Evolutionary conservation across 345 rosid species (phyloP).

Genomic region (Sisymbrium irio): DNA sequence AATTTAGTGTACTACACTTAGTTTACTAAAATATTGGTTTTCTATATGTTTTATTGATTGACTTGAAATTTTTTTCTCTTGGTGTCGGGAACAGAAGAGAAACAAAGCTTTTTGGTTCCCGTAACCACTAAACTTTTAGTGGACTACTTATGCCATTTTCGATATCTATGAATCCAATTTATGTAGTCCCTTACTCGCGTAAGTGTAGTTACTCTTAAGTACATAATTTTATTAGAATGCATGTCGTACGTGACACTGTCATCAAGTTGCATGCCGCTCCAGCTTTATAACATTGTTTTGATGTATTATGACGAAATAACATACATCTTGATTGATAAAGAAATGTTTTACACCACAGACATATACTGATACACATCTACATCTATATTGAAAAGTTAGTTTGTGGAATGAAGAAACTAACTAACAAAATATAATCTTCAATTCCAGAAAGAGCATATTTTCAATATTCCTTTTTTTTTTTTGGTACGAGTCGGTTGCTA

Average conservation of each 20-base stretch:
- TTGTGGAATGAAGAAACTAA: slow-evolving; percentile 1
- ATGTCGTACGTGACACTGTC: not conserved
- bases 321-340: slow-evolving; percentile 5
- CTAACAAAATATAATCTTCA: slow-evolving; percentile 7
- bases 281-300: not conserved
- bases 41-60: not conserved
- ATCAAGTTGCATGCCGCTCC: not conserved
- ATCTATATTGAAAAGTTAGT: slow-evolving; percentile 5
- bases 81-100: not conserved
- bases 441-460: not conserved
- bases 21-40: not conserved
- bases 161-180: too few species aligned
- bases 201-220: not conserved
- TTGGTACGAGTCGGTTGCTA: too few species aligned
- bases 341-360: not conserved
- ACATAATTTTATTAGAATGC: not conserved
- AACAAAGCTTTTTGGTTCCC: not conserved
- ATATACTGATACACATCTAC: too few species aligned
- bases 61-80: not conserved
- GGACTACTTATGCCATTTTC: not conserved
- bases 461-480: not conserved
- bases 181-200: too few species aligned
- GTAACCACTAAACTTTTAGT: not conserved
- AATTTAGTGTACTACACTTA: not conserved
- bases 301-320: not conserved